phyloP scores from a whole-genome alignment of 2,329 filamentous ascomycete species.

The Blastomyces parvus region DNA sequence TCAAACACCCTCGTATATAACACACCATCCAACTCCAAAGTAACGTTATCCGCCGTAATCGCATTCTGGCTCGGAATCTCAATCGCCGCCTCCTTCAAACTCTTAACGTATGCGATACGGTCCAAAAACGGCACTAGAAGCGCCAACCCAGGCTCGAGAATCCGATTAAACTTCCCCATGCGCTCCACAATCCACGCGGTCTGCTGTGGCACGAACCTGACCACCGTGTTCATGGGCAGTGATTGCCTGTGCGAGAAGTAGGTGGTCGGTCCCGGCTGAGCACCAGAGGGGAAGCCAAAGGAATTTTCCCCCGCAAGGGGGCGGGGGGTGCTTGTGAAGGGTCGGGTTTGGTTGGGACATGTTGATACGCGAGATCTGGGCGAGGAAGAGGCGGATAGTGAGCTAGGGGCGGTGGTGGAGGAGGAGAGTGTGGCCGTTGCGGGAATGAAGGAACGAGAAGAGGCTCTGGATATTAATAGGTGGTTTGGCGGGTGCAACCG shows the following conservation, averaged over 20 bases:
- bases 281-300: slow-evolving; percentile 23
- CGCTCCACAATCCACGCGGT: slow-evolving; percentile 99
- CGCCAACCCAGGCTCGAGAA: slow-evolving; percentile 83
- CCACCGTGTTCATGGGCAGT: slow-evolving; percentile 83
- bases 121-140: slow-evolving; percentile 85
- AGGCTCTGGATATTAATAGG: slow-evolving; percentile 2
- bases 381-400: slow-evolving; percentile 21
- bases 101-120: slow-evolving; percentile 96
- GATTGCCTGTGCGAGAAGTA: slow-evolving; percentile 61
- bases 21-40: slow-evolving; percentile 88
- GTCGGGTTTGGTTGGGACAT: slow-evolving; percentile 12
- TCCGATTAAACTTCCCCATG: slow-evolving; percentile 95
- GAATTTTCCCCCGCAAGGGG: slow-evolving; percentile 26
- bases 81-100: slow-evolving; percentile 87
- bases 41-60: slow-evolving; percentile 98
- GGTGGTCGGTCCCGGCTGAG: slow-evolving; percentile 46
- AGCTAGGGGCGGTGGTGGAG: slow-evolving; percentile 14
- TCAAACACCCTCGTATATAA: slow-evolving; percentile 95
- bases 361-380: slow-evolving; percentile 13
- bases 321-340: slow-evolving; percentile 25
- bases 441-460: slow-evolving; percentile 1
- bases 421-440: neutral
- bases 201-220: slow-evolving; percentile 98
- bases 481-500: slow-evolving; percentile 21
- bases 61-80: slow-evolving; percentile 97